These are phyloP conservation scores for Jamesozyma lodderae DNA, from an alignment of 805 yeast species.

Conservation along the genomic window DNA sequence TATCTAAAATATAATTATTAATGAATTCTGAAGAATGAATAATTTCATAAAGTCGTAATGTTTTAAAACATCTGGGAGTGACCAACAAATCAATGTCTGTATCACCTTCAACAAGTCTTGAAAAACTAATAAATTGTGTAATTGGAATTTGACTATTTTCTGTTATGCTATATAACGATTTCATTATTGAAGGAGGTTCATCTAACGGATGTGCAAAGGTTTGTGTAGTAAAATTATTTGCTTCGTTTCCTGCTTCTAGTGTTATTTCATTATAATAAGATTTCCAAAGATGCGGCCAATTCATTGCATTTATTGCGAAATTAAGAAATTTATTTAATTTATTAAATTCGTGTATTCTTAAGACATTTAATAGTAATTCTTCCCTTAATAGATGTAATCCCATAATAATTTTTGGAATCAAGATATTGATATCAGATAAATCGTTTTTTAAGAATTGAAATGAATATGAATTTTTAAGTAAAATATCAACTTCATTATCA, in stretches of 20 bases:
- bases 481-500: not conserved
- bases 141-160: slow-evolving; percentile 22
- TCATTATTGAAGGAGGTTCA: slow-evolving; percentile 33
- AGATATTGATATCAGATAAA: not conserved
- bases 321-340: slow-evolving; percentile 48
- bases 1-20: slow-evolving; percentile 46
- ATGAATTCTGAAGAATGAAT: slow-evolving; percentile 46
- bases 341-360: slow-evolving; percentile 31
- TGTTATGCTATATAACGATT: slow-evolving; percentile 34
- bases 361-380: slow-evolving; percentile 53
- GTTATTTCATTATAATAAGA: slow-evolving; percentile 36
- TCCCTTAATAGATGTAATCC: slow-evolving; percentile 73
- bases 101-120: slow-evolving; percentile 61
- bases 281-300: slow-evolving; percentile 65
- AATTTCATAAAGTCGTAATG: slow-evolving; percentile 54
- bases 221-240: not conserved
- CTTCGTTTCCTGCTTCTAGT: not conserved
- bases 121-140: slow-evolving; percentile 50
- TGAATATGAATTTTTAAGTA: slow-evolving; percentile 1
- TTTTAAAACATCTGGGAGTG: slow-evolving; percentile 57
- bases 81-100: slow-evolving; percentile 44
- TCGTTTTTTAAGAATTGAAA: slow-evolving; percentile 12
- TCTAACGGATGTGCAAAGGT: slow-evolving; percentile 25
- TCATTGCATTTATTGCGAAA: slow-evolving; percentile 56
- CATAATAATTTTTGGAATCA: slow-evolving; percentile 49